Percentiles rank a stretch among this genome's conserved stretches.
phyloP scores from a whole-genome alignment of 495 filamentous ascomycete species.

The Venustampulla echinocandica region DNA sequence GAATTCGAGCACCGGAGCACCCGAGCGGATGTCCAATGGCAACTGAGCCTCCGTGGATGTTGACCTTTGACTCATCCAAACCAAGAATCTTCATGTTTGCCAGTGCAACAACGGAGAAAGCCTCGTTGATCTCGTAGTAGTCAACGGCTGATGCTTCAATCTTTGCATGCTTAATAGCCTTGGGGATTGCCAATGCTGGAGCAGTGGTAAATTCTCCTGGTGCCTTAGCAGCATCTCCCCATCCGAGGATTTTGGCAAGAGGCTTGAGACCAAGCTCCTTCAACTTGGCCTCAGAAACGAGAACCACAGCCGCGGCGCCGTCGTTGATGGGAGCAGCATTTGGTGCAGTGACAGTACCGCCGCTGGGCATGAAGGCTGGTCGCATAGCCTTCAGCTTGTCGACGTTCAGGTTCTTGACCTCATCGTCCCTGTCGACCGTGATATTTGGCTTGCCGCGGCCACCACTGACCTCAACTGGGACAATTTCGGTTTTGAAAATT shows the following conservation, averaged over 20 bases:
- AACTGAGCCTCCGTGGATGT: constrained; percentile 90
- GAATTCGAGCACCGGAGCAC: constrained; percentile 84
- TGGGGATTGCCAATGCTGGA: constrained; percentile 90
- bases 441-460: constrained; percentile 84
- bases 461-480: constrained; percentile 77
- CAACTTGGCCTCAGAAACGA: constrained; percentile 83
- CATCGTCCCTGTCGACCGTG: constrained; percentile 77
- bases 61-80: constrained; percentile 77
- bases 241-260: constrained; percentile 89
- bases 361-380: constrained; percentile 73
- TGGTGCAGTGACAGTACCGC: constrained; percentile 90
- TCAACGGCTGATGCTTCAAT: constrained; percentile 68
- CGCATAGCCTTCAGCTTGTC: constrained; percentile 79
- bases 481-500: constrained; percentile 75
- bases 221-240: constrained; percentile 85
- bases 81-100: constrained; percentile 88
- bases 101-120: constrained; percentile 91
- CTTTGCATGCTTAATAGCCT: constrained; percentile 87
- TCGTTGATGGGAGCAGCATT: constrained; percentile 96
- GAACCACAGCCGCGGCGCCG: constrained; percentile 80
- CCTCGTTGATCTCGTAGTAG: constrained; percentile 98
- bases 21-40: constrained; percentile 93
- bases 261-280: constrained; percentile 83
- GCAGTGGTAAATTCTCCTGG: constrained; percentile 94
- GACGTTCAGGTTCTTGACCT: constrained; percentile 94